Evolutionary conservation across 2,329 filamentous ascomycete species (phyloP), one percentile per base, ranked within the genome.

Genomic region (Phialocephala subalpina): DNA sequence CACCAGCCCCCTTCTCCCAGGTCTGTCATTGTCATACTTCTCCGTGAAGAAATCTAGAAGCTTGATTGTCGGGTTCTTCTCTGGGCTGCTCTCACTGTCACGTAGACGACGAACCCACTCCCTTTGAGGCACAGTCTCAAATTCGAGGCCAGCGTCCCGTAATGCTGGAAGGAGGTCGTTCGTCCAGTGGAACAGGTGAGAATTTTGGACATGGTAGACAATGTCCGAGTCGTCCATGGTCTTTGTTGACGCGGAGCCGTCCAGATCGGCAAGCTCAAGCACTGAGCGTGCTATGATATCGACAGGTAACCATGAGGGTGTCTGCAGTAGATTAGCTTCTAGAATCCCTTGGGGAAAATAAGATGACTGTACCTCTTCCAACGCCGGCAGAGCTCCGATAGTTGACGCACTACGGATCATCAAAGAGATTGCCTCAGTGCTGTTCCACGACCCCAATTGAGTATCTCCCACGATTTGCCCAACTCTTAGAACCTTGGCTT

Each of bases 191-290:
- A 84, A 81, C 0, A 75, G 69, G 7, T 73, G 74, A 0, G 81
- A 80, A 65, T 87, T 87, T n/a, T 84, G 78, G 9, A 90, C 76
- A 64, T 88, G 84, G 65, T 82, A 86, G 18, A 86, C 78, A 0
- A 78, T 70, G 2, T 67, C 68, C 62, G 68, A 22, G 72, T 70
- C 62, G 74, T 65, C 57, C 36, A 63, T 59, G 42, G 64, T n/a
- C 22, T 62, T 29, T 53, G 16, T 20, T 53, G 11, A 29, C 11
- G 35, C n/a, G 1, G 9, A 33, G 2, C 38, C 45, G 9, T 61
- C 63, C 0, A 77, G 75, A 3, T 75, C 61, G 3, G 79, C 72
- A 49, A 83, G 75, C 20, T 83, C 79, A 1, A 81, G 49, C 1
- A 83, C 72, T 0, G 79, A 77, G 22, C 73, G 72, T 0, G 82